Percentiles rank a stretch among this genome's conserved stretches.
Conservation (phyloP, 2,329 filamentous ascomycete genomes). For the Verticillium alfalfae region DNA sequence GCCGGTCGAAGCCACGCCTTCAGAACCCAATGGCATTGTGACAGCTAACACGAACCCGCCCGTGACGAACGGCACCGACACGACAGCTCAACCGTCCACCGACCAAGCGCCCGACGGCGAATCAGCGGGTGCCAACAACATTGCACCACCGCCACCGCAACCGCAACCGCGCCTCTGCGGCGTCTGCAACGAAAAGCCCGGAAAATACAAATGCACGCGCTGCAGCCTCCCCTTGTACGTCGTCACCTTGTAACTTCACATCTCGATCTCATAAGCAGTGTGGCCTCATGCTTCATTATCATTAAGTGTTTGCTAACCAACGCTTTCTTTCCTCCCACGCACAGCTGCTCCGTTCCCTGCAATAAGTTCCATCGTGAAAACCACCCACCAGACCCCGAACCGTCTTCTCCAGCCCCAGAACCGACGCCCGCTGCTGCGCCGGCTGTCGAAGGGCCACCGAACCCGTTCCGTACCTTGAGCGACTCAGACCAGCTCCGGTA, state of each 20-base stretch:
- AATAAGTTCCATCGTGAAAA: slow-evolving; percentile 46
- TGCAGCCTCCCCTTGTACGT: slow-evolving; percentile 55
- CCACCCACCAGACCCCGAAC: slow-evolving; percentile 35
- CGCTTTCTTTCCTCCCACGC: background rate
- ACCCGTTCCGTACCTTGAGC: slow-evolving; percentile 48
- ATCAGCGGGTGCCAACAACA: background rate
- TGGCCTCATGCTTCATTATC: background rate
- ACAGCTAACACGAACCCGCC: background rate
- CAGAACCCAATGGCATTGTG: background rate
- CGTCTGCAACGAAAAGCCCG: slow-evolving; percentile 43
- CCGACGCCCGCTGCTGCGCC: slow-evolving; percentile 22
- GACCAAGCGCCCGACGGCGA: background rate
- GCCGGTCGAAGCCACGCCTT: background rate
- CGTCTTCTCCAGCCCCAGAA: slow-evolving; percentile 11
- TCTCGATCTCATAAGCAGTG: too few species aligned
- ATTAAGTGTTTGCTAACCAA: background rate
- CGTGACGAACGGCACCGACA: background rate
- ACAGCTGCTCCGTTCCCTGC: slow-evolving; percentile 55
- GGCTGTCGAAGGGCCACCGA: slow-evolving; percentile 17
- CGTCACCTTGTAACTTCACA: too few species aligned
- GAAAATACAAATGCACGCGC: slow-evolving; percentile 59
- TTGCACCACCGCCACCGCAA: background rate
- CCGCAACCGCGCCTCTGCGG: slow-evolving; percentile 31
- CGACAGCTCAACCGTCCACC: background rate
- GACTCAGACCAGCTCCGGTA: slow-evolving; percentile 40